Evolutionary conservation across 768 basidiomycete species (phyloP).

Genomic region (Phaffia tasmanica): DNA sequence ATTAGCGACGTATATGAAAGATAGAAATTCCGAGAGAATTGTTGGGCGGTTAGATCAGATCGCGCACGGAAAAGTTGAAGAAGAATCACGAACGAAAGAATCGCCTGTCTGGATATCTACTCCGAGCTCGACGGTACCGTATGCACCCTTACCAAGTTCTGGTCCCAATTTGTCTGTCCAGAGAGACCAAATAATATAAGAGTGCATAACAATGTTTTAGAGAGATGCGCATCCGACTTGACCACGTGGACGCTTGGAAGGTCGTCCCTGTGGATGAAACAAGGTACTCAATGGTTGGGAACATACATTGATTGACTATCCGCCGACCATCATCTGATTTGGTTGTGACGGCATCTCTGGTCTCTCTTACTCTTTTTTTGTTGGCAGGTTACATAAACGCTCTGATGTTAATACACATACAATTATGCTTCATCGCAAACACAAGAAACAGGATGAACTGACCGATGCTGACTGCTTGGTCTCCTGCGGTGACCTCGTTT

Average conservation of each 20-base stretch:
- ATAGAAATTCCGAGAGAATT: not conserved
- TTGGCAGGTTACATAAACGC: not conserved
- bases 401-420: not conserved
- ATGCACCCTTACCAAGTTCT: slow-evolving; percentile 36
- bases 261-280: not conserved
- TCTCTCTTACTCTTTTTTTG: slow-evolving; percentile 19
- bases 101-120: slow-evolving; percentile 36
- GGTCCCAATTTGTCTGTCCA: slow-evolving; percentile 29
- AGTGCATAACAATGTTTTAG: not conserved
- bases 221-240: not conserved
- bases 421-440: too few species aligned
- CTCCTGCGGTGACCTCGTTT: slow-evolving; percentile 5
- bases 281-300: not conserved
- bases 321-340: slow-evolving; percentile 13
- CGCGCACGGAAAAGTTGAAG: not conserved
- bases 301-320: slow-evolving; percentile 23
- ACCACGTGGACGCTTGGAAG: not conserved
- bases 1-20: not conserved
- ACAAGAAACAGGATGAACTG: not conserved
- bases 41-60: not conserved
- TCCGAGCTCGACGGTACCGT: slow-evolving; percentile 37
- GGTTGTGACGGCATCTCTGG: slow-evolving; percentile 15
- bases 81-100: slow-evolving; percentile 32
- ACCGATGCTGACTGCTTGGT: slow-evolving; percentile 17
- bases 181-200: not conserved